Conservation (phyloP, 2,329 filamentous ascomycete species). For the Aureobasidium zeae region DNA sequence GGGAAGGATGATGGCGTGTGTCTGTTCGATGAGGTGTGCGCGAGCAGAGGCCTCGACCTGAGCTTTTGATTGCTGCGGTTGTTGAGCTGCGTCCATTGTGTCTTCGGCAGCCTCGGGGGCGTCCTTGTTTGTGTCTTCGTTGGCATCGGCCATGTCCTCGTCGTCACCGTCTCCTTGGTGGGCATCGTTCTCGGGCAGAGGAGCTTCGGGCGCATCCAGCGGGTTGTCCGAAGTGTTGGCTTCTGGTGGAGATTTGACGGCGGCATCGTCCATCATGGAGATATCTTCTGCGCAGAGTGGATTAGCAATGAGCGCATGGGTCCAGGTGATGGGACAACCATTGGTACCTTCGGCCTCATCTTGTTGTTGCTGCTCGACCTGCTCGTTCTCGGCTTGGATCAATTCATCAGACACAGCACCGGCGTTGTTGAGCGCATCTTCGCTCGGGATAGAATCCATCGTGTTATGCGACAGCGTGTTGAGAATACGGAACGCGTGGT, state of each 20-base stretch:
- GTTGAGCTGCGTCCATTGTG: conserved; percentile 46
- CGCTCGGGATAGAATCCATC: conserved; percentile 18
- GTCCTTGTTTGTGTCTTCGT: conserved; percentile 43
- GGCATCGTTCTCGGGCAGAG: conserved; percentile 26
- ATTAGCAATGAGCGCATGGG: neutral
- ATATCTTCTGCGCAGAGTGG: conserved; percentile 21
- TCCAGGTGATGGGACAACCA: neutral
- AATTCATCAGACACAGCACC: conserved; percentile 28
- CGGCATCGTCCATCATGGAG: conserved; percentile 27
- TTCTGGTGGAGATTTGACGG: conserved; percentile 14
- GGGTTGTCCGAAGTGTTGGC: conserved; percentile 31
- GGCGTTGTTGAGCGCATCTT: conserved; percentile 22
- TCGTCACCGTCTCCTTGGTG: conserved; percentile 24
- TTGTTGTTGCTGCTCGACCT: conserved; percentile 23
- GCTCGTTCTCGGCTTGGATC: conserved; percentile 29
- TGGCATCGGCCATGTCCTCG: conserved; percentile 53
- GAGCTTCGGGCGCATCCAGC: conserved; percentile 30
- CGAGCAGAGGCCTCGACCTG: conserved; percentile 77
- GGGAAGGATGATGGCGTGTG: conserved; percentile 88
- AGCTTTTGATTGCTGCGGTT: conserved; percentile 50
- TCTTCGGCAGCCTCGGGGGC: conserved; percentile 37
- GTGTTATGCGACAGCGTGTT: neutral
- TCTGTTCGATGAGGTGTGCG: conserved; percentile 85
- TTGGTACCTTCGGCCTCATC: conserved; percentile 15
- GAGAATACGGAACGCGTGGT: neutral